A percentile compares a stretch with the other conserved stretches of the same genome.
Evolutionary conservation across 1,284 basidiomycete genomes (phyloP).

Genomic region (Cutaneotrichosporon sp.): DNA sequence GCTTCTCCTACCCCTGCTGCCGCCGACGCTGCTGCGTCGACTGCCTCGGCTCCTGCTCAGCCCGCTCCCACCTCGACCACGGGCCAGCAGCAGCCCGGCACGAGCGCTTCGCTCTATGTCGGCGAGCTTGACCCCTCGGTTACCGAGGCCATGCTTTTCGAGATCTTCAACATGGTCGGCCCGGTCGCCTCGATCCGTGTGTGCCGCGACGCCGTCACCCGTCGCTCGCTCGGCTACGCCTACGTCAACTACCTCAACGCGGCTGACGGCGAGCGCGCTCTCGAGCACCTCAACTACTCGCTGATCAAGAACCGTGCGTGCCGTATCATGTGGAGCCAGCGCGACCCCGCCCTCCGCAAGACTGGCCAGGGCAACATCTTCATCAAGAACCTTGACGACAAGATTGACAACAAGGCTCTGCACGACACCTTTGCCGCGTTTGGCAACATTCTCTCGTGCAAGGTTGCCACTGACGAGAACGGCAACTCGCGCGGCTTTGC

Average conservation of each 20-base stretch:
- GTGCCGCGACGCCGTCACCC: slow-evolving; percentile 98
- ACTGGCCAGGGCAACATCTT: slow-evolving; percentile 99
- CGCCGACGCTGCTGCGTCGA: slow-evolving; percentile 23
- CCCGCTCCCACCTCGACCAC: slow-evolving; percentile 55
- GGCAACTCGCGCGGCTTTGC: slow-evolving; percentile 91
- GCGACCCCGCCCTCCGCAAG: slow-evolving; percentile 98
- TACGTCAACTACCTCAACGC: slow-evolving; percentile 99
- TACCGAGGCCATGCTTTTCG: slow-evolving; percentile 99
- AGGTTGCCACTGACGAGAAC: slow-evolving; percentile 91
- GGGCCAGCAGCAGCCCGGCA: slow-evolving; percentile 59
- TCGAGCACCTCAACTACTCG: slow-evolving; percentile 99
- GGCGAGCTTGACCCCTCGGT: slow-evolving; percentile 97
- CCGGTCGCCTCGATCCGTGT: slow-evolving; percentile 99
- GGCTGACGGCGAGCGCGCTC: slow-evolving; percentile 94
- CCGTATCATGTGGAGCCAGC: slow-evolving; percentile 99
- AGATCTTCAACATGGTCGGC: slow-evolving; percentile 99
- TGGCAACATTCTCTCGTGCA: slow-evolving; percentile 98
- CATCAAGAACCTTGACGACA: slow-evolving; percentile 98
- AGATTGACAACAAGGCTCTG: slow-evolving; percentile 99
- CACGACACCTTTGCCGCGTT: slow-evolving; percentile 99
- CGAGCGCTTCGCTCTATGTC: slow-evolving; percentile 93
- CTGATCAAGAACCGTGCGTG: slow-evolving; percentile 97
- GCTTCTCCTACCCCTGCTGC: slow-evolving; percentile 24
- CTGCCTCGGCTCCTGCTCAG: slow-evolving; percentile 36
- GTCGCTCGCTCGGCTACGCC: slow-evolving; percentile 98